These are phyloP conservation scores for Protea cynaroides DNA, from an alignment of 164 flowering plant species.

Conservation along the genomic window DNA sequence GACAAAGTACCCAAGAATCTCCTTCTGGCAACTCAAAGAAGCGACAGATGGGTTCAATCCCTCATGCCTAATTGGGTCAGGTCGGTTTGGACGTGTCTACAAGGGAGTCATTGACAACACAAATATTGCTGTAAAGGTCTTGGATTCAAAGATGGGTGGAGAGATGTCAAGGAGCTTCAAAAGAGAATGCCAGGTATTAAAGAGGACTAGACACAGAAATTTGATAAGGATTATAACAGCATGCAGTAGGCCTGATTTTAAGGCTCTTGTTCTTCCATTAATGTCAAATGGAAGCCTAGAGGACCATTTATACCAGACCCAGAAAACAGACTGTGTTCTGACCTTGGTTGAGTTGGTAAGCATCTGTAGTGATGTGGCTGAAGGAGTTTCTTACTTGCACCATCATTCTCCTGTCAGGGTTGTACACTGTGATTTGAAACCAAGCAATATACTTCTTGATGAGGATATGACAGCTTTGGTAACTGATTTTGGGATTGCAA, in stretches of 20 bases:
- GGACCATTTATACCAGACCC: constrained; percentile 53
- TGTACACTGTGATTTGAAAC: constrained; percentile 85
- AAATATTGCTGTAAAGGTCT: constrained; percentile 73
- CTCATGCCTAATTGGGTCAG: constrained; percentile 72
- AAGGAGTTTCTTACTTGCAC: constrained; percentile 83
- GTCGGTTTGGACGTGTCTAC: constrained; percentile 81
- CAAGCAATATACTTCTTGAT: constrained; percentile 81
- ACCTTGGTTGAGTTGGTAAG: constrained; percentile 56
- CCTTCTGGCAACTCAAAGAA: constrained; percentile 58
- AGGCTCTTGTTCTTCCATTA: constrained; percentile 79
- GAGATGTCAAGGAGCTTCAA: constrained; percentile 55
- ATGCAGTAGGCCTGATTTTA: constrained; percentile 78
- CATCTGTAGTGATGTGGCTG: constrained; percentile 78
- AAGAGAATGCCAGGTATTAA: constrained; percentile 79
- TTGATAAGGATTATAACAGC: constrained; percentile 72
- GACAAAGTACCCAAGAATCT: constrained; percentile 52
- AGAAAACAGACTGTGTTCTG: constrained; percentile 23
- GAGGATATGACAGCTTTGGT: constrained; percentile 74
- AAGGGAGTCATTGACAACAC: constrained; percentile 68
- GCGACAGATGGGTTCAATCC: constrained; percentile 70
- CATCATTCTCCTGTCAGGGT: constrained; percentile 68
- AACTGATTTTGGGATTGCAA: constrained; percentile 83
- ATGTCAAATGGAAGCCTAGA: constrained; percentile 93
- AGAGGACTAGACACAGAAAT: constrained; percentile 71
- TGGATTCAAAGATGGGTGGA: constrained; percentile 35